Evolutionary conservation across 2,329 filamentous ascomycete genomes (phyloP).

Genomic region (Aotearoamyces nothofagi): DNA sequence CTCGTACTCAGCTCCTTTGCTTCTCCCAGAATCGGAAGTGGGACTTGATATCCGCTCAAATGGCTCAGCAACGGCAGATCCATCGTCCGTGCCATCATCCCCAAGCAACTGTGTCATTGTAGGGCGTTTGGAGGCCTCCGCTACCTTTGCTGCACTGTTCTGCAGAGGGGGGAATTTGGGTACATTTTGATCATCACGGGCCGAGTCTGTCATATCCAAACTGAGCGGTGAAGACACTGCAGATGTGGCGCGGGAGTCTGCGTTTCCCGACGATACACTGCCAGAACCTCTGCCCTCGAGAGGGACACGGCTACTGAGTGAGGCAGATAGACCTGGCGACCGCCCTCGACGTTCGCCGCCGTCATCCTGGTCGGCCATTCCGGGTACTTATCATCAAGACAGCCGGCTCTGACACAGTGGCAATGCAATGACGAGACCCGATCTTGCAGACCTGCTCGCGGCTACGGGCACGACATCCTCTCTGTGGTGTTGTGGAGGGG

Average conservation of each 20-base stretch:
- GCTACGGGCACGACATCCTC: no score
- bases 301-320: slow-evolving; percentile 11
- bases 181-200: slow-evolving; percentile 9
- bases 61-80: slow-evolving; percentile 39
- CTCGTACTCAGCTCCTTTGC: slow-evolving; percentile 17
- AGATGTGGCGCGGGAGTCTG: slow-evolving; percentile 15
- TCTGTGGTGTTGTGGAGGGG: no score
- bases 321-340: slow-evolving; percentile 13
- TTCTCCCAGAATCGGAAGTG: slow-evolving; percentile 14
- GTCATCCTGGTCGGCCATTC: slow-evolving; percentile 18
- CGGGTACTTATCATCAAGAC: no score
- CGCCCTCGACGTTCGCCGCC: slow-evolving; percentile 8
- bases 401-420: no score
- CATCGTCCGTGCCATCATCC: slow-evolving; percentile 38
- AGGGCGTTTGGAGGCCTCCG: slow-evolving; percentile 9
- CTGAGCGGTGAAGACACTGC: slow-evolving; percentile 19
- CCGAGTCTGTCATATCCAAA: slow-evolving; percentile 11
- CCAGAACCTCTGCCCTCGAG: slow-evolving; percentile 13
- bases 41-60: slow-evolving; percentile 40
- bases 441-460: no score
- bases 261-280: slow-evolving; percentile 10
- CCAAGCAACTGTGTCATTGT: slow-evolving; percentile 4
- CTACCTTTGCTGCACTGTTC: slow-evolving; percentile 7
- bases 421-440: no score
- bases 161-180: slow-evolving; percentile 16